Evolutionary conservation across 2,329 filamentous ascomycete species (phyloP).

Genomic region (Metarhizium brunneum): DNA sequence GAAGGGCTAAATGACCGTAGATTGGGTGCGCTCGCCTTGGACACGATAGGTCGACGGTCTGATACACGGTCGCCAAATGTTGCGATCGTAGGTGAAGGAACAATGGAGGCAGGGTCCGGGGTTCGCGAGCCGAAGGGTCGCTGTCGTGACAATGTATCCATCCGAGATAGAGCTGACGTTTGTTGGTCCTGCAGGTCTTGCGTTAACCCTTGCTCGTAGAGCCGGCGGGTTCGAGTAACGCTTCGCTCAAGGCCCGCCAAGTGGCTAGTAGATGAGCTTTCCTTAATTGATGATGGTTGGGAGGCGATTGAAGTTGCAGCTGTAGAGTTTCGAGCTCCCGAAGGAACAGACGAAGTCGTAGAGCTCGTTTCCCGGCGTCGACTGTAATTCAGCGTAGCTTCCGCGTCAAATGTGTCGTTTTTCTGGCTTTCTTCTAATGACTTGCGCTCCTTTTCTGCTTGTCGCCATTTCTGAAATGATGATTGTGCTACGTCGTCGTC

Average conservation of each 20-base stretch:
- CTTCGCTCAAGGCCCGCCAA: constrained; percentile 49
- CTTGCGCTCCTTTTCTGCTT: constrained; percentile 48
- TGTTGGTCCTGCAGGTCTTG: constrained; percentile 77
- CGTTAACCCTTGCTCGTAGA: constrained; percentile 77
- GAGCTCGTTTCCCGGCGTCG: constrained; percentile 80
- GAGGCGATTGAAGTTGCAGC: constrained; percentile 73
- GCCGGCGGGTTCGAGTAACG: constrained; percentile 59
- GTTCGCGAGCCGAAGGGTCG: constrained; percentile 41
- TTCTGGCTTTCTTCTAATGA: constrained; percentile 29
- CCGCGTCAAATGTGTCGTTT: constrained; percentile 30
- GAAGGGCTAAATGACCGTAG: constrained; percentile 49
- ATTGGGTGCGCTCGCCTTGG: constrained; percentile 59
- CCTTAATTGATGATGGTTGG: constrained; percentile 48
- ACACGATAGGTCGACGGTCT: constrained; percentile 35
- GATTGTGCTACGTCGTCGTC: constrained; percentile 80
- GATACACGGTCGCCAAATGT: constrained; percentile 37
- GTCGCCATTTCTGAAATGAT: constrained; percentile 69
- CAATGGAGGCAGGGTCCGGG: constrained; percentile 34
- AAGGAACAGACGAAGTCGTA: constrained; percentile 62
- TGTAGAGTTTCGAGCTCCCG: constrained; percentile 66
- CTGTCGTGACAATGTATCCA: constrained; percentile 68
- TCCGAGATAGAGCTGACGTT: constrained; percentile 62
- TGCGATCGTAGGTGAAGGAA: constrained; percentile 35
- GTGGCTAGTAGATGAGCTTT: constrained; percentile 30
- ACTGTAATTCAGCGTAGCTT: constrained; percentile 53